Evolutionary conservation across 805 yeast genomes (phyloP).

Genomic region (Candida vartiovaarae): DNA sequence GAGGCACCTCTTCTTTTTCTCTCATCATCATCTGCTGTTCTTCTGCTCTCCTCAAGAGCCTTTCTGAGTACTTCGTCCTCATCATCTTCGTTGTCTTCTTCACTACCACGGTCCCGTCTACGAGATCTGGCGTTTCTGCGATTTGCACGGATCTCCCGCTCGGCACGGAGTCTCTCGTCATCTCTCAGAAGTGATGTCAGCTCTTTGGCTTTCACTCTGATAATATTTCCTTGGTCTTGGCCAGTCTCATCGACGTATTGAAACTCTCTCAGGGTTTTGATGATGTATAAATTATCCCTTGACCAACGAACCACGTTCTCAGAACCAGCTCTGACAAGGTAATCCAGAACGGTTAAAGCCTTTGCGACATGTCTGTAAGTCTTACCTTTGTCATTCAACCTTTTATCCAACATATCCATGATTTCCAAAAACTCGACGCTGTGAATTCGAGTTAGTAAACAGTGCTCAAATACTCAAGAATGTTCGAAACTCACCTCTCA

Average conservation of each 20-base stretch:
- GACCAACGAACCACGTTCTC: constrained; percentile 91
- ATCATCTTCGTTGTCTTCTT: constrained; percentile 28
- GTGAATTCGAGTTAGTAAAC: constrained; percentile 3
- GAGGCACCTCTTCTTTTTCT: constrained; percentile 42
- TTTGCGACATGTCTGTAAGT: constrained; percentile 97
- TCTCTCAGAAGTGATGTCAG: constrained; percentile 73
- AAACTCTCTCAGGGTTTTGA: constrained; percentile 88
- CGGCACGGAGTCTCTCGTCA: constrained; percentile 71
- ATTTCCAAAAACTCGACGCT: constrained; percentile 74
- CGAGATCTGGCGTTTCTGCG: constrained; percentile 33
- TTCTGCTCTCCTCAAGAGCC: constrained; percentile 73
- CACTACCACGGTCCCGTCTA: constrained; percentile 24
- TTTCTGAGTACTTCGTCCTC: constrained; percentile 70
- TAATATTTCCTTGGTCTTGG: constrained; percentile 80
- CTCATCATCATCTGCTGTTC: constrained; percentile 82
- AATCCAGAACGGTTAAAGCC: constrained; percentile 83
- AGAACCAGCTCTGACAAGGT: constrained; percentile 75
- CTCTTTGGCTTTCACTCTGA: constrained; percentile 86
- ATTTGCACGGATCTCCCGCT: constrained; percentile 40
- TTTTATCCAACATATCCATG: constrained; percentile 89
- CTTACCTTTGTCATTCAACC: constrained; percentile 92
- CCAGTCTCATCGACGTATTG: constrained; percentile 73
- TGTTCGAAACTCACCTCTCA: constrained; percentile 31
- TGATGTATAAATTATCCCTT: constrained; percentile 77
- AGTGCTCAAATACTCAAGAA: neutral